phyloP scores from a whole-genome alignment of 2,329 filamentous ascomycete species.

The Alternaria gaisen region DNA sequence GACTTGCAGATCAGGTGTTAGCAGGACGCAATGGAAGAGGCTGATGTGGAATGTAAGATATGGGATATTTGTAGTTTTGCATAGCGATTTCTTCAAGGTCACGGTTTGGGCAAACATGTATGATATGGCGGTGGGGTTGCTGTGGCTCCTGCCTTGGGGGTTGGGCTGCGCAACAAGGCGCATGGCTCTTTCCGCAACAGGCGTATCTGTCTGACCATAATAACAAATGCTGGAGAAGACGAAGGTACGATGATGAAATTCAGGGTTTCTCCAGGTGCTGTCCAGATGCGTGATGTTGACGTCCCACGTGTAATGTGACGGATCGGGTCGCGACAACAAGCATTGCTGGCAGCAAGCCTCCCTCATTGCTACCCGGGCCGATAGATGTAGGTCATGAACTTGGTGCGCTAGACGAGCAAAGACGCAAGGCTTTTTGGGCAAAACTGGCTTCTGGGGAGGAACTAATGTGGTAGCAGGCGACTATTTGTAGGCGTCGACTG shows the following conservation, averaged over 20 bases:
- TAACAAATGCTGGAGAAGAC: not conserved
- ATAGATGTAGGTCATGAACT: not conserved
- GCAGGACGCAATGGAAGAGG: not conserved
- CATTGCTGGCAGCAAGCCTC: slow-evolving; percentile 6
- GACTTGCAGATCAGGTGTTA: slow-evolving; percentile 9
- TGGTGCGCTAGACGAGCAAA: slow-evolving; percentile 1
- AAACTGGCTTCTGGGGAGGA: slow-evolving; percentile 5
- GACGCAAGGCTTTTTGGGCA: slow-evolving; percentile 5
- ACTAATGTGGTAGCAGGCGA: slow-evolving; percentile 15
- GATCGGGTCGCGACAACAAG: slow-evolving; percentile 3
- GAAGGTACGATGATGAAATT: not conserved
- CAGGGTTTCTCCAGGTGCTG: not conserved
- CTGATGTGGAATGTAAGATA: not conserved
- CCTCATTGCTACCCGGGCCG: slow-evolving; percentile 1
- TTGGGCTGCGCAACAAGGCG: not conserved
- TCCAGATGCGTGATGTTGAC: slow-evolving; percentile 2
- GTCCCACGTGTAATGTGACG: not conserved
- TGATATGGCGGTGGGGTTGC: slow-evolving; percentile 9
- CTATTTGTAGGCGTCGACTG: slow-evolving; percentile 14
- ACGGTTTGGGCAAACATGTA: slow-evolving; percentile 4
- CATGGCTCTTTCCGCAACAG: not conserved
- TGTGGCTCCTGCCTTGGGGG: not conserved
- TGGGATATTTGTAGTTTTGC: slow-evolving; percentile 1
- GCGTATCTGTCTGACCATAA: not conserved
- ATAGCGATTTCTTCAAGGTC: slow-evolving; percentile 18